Evolutionary conservation across 805 yeast species (phyloP).

Genomic region (Schwanniomyces yamadae): DNA sequence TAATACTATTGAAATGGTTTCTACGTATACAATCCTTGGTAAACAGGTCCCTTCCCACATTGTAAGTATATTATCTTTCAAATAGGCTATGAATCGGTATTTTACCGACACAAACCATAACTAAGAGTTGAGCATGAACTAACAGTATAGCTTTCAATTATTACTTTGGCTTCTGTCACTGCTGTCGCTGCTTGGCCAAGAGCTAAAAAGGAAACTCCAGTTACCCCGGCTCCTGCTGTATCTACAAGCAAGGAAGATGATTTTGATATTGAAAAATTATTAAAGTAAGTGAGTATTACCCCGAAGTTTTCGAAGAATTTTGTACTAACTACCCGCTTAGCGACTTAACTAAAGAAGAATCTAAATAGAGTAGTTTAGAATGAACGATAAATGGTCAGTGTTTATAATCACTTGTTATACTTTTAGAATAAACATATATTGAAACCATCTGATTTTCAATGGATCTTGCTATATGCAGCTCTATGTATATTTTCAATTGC

Average conservation of each 20-base stretch:
- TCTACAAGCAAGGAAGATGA: slow-evolving; percentile 35
- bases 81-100: background rate
- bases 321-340: slow-evolving; percentile 25
- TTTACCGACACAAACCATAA: too few species aligned
- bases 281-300: slow-evolving; percentile 37
- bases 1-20: slow-evolving; percentile 26
- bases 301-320: too few species aligned
- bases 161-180: slow-evolving; percentile 40
- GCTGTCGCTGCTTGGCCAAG: slow-evolving; percentile 41
- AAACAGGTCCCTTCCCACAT: slow-evolving; percentile 46
- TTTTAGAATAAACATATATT: too few species aligned
- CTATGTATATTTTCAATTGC: too few species aligned
- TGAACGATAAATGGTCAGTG: too few species aligned
- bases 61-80: slow-evolving; percentile 27
- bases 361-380: slow-evolving; percentile 31
- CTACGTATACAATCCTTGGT: slow-evolving; percentile 44
- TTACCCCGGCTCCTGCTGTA: slow-evolving; percentile 22
- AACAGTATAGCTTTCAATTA: slow-evolving; percentile 37
- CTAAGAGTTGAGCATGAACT: too few species aligned
- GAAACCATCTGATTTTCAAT: too few species aligned
- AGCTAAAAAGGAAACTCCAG: slow-evolving; percentile 20
- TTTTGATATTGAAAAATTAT: slow-evolving; percentile 43
- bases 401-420: too few species aligned
- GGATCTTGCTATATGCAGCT: too few species aligned
- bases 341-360: slow-evolving; percentile 42